Percentiles rank a stretch among this genome's conserved stretches.
Conservation (phyloP, 2,329 filamentous ascomycete species). For the Ceratocystis colombiana region DNA sequence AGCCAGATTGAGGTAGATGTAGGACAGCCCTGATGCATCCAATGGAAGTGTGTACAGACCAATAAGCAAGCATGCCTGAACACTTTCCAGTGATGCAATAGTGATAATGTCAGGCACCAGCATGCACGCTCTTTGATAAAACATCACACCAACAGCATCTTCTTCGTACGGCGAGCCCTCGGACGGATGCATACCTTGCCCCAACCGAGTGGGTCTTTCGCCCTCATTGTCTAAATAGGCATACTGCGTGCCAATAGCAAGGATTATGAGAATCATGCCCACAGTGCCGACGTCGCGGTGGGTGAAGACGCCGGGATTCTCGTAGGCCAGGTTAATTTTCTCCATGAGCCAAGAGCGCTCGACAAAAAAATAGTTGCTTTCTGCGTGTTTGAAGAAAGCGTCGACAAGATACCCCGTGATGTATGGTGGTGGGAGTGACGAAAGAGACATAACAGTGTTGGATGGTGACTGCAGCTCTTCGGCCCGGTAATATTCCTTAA, state of each 20-base stretch:
- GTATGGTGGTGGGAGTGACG: conserved; percentile 39
- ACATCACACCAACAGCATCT: conserved; percentile 45
- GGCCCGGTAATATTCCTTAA: conserved; percentile 38
- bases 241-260: conserved; percentile 44
- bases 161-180: conserved; percentile 35
- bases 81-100: conserved; percentile 46
- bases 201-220: conserved; percentile 26
- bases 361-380: conserved; percentile 42
- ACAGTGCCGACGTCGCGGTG: conserved; percentile 37
- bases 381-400: conserved; percentile 40
- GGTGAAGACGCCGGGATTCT: conserved; percentile 33
- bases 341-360: conserved; percentile 37
- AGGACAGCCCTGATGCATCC: conserved; percentile 47
- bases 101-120: conserved; percentile 48
- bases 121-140: conserved; percentile 47
- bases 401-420: conserved; percentile 40
- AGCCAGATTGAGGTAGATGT: conserved; percentile 47
- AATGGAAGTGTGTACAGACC: conserved; percentile 47
- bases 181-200: conserved; percentile 27
- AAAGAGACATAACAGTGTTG: conserved; percentile 34
- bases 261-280: conserved; percentile 39
- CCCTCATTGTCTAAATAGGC: conserved; percentile 36
- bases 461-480: conserved; percentile 38
- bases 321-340: conserved; percentile 37
- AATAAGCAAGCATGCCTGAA: conserved; percentile 48